These are phyloP conservation scores for Domatiomyces globalis DNA, from an alignment of 2,329 filamentous ascomycete genomes.

Conservation along the genomic window DNA sequence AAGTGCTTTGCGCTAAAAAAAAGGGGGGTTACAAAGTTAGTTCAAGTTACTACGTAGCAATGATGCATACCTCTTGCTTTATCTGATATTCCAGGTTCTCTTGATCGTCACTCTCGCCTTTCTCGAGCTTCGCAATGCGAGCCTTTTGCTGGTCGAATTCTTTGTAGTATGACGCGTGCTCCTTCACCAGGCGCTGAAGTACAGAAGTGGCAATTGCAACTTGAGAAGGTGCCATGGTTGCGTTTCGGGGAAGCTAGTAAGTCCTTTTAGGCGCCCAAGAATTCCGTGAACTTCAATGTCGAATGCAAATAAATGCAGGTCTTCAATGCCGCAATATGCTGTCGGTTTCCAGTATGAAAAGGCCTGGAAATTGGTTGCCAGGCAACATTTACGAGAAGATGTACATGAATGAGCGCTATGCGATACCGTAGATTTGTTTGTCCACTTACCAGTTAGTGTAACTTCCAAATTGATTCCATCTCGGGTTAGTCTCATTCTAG, in stretches of 20 bases:
- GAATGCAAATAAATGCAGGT: not conserved
- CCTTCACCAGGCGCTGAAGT: conserved; percentile 74
- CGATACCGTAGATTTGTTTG: too few relatives aligned
- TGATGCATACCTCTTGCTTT: conserved; percentile 81
- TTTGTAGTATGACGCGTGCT: conserved; percentile 79
- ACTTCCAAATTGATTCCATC: too few relatives aligned
- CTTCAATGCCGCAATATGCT: not conserved
- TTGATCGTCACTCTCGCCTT: conserved; percentile 39
- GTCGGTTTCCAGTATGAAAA: not conserved
- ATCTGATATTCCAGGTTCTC: conserved; percentile 65
- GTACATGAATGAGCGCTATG: too few relatives aligned
- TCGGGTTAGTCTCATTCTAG: too few relatives aligned
- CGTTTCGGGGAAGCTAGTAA: not conserved
- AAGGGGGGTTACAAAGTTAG: not conserved
- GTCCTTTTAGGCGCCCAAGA: not conserved
- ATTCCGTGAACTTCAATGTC: not conserved
- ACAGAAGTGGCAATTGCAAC: conserved; percentile 57
- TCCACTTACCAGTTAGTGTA: too few relatives aligned
- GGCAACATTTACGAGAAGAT: not conserved
- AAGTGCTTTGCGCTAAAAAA: conserved; percentile 55
- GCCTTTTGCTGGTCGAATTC: conserved; percentile 64
- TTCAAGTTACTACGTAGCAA: not conserved
- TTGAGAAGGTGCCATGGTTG: conserved; percentile 13
- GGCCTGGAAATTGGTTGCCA: not conserved
- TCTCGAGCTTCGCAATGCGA: conserved; percentile 53